Conservation (phyloP, 192 early-diverging fungal species). For the Piromyces finnis region DNA sequence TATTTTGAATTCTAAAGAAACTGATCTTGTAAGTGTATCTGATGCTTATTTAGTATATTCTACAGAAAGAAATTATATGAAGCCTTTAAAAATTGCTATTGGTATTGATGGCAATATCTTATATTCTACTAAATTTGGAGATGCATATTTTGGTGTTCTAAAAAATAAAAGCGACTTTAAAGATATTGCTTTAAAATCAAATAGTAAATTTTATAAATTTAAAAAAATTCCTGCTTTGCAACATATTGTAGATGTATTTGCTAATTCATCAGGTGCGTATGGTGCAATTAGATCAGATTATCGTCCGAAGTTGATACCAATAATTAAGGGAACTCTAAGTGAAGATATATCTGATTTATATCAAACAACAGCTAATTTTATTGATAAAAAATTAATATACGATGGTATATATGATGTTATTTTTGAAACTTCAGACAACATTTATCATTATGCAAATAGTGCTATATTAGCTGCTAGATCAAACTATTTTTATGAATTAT, state of each 20-base stretch:
- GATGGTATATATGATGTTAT: neutral
- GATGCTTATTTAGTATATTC: slow-evolving; percentile 42
- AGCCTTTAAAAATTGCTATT: slow-evolving; percentile 34
- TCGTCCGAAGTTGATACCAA: neutral
- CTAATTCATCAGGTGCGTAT: neutral
- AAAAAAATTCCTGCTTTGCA: neutral
- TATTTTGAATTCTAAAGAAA: slow-evolving; percentile 21
- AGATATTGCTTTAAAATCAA: neutral
- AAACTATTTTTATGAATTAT: neutral
- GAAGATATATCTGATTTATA: neutral
- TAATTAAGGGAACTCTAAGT: neutral
- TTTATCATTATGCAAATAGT: neutral
- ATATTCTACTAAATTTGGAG: slow-evolving; percentile 41
- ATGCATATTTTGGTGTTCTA: slow-evolving; percentile 39
- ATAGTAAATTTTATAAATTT: neutral
- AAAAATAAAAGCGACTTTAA: neutral
- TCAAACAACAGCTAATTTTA: neutral
- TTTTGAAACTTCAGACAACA: neutral
- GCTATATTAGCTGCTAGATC: neutral
- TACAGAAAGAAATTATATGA: slow-evolving; percentile 14
- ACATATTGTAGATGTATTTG: neutral
- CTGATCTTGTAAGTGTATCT: slow-evolving; percentile 13
- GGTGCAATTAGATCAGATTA: neutral
- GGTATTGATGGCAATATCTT: slow-evolving; percentile 49
- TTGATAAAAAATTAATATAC: neutral